Evolutionary conservation across 192 early-diverging fungal genomes (phyloP).

Genomic region (Globomyces pollinis-pini): DNA sequence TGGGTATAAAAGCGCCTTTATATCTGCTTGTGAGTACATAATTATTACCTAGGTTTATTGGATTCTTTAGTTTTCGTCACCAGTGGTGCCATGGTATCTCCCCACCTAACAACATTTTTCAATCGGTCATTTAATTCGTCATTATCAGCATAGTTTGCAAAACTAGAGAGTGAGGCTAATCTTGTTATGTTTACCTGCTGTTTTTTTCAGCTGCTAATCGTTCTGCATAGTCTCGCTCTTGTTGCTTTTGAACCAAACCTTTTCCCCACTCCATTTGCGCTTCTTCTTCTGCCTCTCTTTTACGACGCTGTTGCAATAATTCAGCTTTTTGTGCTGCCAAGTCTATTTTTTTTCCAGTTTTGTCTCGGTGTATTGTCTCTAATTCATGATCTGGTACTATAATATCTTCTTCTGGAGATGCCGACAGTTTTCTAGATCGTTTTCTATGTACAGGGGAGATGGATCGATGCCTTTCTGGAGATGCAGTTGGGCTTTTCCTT

Average conservation of each 20-base stretch:
- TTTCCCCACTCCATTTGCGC: slow-evolving; percentile 50
- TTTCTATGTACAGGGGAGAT: background rate
- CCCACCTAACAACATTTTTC: slow-evolving; percentile 51
- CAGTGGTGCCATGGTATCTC: slow-evolving; percentile 52
- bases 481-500: slow-evolving; percentile 20
- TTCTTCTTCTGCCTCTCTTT: slow-evolving; percentile 27
- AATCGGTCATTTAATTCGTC: slow-evolving; percentile 42
- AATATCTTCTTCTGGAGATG: slow-evolving; percentile 8
- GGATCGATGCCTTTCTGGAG: slow-evolving; percentile 14
- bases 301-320: slow-evolving; percentile 20
- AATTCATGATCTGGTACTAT: slow-evolving; percentile 26
- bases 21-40: too few species aligned
- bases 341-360: slow-evolving; percentile 48
- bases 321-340: slow-evolving; percentile 36
- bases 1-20: slow-evolving; percentile 24
- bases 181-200: too few species aligned
- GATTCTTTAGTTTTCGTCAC: slow-evolving; percentile 22
- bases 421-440: background rate
- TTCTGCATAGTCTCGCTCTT: slow-evolving; percentile 17
- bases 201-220: slow-evolving; percentile 24
- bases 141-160: slow-evolving; percentile 41
- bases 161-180: too few species aligned
- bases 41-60: slow-evolving; percentile 4
- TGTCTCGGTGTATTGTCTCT: slow-evolving; percentile 60
- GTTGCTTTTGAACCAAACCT: slow-evolving; percentile 52